phyloP scores from a whole-genome alignment of 148 eudicot species.

The Hydrangea macrophylla region DNA sequence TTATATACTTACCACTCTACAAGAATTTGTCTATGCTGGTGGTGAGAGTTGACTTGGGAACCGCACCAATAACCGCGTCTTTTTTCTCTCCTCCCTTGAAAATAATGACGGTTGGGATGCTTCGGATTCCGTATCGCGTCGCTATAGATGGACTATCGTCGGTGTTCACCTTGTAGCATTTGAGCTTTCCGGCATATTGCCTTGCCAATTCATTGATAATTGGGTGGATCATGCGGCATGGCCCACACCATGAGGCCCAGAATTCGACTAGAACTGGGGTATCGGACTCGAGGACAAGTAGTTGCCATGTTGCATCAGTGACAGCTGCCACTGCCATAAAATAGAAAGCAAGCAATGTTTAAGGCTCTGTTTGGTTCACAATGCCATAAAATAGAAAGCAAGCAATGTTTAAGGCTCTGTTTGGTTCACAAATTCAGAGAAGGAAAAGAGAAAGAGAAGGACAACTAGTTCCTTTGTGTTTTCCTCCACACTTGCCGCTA shows the following conservation, averaged over 20 bases:
- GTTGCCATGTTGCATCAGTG: constrained; percentile 56
- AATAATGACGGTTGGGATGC: constrained; percentile 86
- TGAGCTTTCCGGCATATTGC: constrained; percentile 69
- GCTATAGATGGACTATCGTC: constrained; percentile 77
- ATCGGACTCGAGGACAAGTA: constrained; percentile 55
- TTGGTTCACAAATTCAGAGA: neutral
- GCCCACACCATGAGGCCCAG: constrained; percentile 99
- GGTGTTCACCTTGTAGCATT: constrained; percentile 82
- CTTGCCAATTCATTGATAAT: constrained; percentile 74
- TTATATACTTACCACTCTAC: constrained; percentile 23
- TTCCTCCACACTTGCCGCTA: no score
- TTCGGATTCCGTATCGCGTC: constrained; percentile 72
- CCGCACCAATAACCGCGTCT: constrained; percentile 91
- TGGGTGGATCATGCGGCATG: constrained; percentile 87
- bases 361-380: neutral
- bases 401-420: neutral
- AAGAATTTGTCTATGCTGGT: constrained; percentile 78
- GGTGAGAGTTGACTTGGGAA: constrained; percentile 69
- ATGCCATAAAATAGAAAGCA: neutral
- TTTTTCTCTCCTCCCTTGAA: constrained; percentile 92
- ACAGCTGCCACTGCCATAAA: constrained; percentile 59
- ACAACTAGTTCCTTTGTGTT: no score
- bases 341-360: neutral
- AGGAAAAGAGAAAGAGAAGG: neutral
- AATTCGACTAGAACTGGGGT: constrained; percentile 74